Percentiles rank a stretch among this genome's conserved stretches.
Evolutionary conservation across 306 rosid genomes (phyloP).

Genomic region (Acacia crassicarpa): DNA sequence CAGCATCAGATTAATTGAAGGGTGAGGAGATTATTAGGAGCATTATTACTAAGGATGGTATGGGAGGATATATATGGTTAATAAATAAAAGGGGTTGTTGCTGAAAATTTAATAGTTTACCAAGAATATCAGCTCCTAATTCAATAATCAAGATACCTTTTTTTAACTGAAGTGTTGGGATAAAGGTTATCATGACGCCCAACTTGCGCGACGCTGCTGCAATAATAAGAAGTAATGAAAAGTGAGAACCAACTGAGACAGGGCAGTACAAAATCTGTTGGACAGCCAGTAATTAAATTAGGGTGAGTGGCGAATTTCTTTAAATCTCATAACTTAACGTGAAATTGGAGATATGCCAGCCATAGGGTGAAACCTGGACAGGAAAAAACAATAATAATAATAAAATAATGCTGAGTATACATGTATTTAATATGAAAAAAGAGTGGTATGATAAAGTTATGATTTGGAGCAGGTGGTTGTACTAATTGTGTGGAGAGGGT

Average conservation of each 20-base stretch:
- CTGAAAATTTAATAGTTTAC: constrained; percentile 17
- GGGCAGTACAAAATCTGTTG: not conserved
- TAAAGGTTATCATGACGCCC: constrained; percentile 17
- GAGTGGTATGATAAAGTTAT: constrained; percentile 31
- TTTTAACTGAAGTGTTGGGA: not conserved
- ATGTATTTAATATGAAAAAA: not conserved
- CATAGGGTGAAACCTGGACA: not conserved
- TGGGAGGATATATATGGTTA: not conserved
- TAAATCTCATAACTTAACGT: not conserved
- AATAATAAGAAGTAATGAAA: not conserved
- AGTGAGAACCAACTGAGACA: not conserved
- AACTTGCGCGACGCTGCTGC: not conserved
- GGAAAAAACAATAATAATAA: not conserved
- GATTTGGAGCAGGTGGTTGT: constrained; percentile 5
- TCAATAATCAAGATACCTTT: not conserved
- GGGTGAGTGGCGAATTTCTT: not conserved
- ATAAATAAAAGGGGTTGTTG: constrained; percentile 4
- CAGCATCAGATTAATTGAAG: not conserved
- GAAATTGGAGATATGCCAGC: constrained; percentile 1
- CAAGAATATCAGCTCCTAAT: not conserved
- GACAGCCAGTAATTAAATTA: not conserved
- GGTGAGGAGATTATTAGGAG: not conserved
- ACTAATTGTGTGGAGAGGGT: not conserved
- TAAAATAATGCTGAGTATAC: not conserved
- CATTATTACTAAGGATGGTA: not conserved